These are phyloP conservation scores for Kappamyces sp. DNA, from an alignment of 192 early-diverging fungal species.

Conservation along the genomic window DNA sequence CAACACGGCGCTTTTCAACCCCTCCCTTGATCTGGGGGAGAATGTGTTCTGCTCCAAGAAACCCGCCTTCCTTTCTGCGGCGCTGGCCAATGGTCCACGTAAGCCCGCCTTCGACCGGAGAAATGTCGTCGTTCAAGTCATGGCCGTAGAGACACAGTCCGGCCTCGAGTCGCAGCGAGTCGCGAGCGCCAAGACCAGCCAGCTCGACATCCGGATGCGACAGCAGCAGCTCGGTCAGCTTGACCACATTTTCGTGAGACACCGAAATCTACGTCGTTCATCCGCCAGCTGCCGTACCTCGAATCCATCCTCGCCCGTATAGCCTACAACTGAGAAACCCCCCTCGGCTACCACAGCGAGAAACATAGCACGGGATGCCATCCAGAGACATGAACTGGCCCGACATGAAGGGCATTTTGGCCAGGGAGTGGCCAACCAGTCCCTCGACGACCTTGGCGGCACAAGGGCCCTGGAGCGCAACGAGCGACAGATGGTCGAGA, in stretches of 20 bases:
- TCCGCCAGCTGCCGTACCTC: constrained; percentile 50
- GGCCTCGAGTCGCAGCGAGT: constrained; percentile 91
- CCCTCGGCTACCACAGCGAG: constrained; percentile 65
- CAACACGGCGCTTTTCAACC: constrained; percentile 70
- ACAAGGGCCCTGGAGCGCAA: constrained; percentile 87
- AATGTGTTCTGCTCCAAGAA: constrained; percentile 82
- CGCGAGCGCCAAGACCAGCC: constrained; percentile 92
- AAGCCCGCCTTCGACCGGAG: constrained; percentile 88
- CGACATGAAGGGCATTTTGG: constrained; percentile 86
- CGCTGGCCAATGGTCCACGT: constrained; percentile 93
- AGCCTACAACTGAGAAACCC: constrained; percentile 20
- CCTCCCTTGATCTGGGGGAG: constrained; percentile 81
- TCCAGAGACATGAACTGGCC: constrained; percentile 63
- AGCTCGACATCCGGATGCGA: constrained; percentile 71
- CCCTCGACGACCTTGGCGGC: constrained; percentile 64
- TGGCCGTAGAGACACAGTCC: constrained; percentile 96
- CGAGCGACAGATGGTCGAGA: constrained; percentile 77
- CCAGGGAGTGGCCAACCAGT: constrained; percentile 52
- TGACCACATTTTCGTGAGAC: constrained; percentile 60
- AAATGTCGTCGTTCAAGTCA: constrained; percentile 86
- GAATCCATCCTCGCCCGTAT: constrained; percentile 99
- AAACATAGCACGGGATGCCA: constrained; percentile 77
- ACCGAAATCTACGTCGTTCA: constrained; percentile 65
- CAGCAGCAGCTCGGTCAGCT: constrained; percentile 65
- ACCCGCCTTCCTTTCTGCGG: constrained; percentile 81